Evolutionary conservation across 192 early-diverging fungal genomes (phyloP), one percentile per base, ranked within the genome.

Genomic region (Diversispora epigaea): DNA sequence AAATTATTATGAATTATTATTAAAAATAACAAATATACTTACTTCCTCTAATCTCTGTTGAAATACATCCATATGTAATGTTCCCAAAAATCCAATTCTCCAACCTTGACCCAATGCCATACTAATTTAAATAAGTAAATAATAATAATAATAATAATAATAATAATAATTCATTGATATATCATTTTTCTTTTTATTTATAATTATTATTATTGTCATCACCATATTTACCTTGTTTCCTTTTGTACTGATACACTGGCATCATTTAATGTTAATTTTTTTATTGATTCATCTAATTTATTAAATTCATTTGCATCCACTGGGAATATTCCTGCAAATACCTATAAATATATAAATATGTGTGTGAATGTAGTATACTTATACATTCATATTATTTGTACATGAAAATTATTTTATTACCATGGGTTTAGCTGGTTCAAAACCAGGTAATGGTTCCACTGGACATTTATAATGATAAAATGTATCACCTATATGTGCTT

Each of bases 1-100:
- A 32, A 3, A 32, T 6, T 61, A 44, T 17, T n/a, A 9, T 44
- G 2, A 44, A 2, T 43, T 9, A 8, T 6, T 9, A 43, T n/a
- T 17, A 52, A 8, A 52, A 52, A 15, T 0, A 3, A 25, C 9
- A 25, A 60, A 60, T 1, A 7, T 46, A 19, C 58, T 47, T 82
- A 88, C 87, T 76, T 93, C 89, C 68, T 93, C 96, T 43, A 99
- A 81, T 15, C 97, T 85, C 78, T 99, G 95, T 17, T 93, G 82
- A 77, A 99, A 99, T 40, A 99, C 97, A 80, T 99, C 97, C 97
- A 98, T 97, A 74, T 99, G 97, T 45, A 99, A 76, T 0, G 95
- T 98, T 19, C 97, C 97, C 65, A 99, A 77, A 68, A 99, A 99
- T 10, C 97, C 97, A 21, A 99, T 81, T 3, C 97, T 88, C 89